Evolutionary conservation across 2,329 filamentous ascomycete species (phyloP), one percentile per base, ranked within the genome.

Genomic region (Drechslerella stenobrocha): DNA sequence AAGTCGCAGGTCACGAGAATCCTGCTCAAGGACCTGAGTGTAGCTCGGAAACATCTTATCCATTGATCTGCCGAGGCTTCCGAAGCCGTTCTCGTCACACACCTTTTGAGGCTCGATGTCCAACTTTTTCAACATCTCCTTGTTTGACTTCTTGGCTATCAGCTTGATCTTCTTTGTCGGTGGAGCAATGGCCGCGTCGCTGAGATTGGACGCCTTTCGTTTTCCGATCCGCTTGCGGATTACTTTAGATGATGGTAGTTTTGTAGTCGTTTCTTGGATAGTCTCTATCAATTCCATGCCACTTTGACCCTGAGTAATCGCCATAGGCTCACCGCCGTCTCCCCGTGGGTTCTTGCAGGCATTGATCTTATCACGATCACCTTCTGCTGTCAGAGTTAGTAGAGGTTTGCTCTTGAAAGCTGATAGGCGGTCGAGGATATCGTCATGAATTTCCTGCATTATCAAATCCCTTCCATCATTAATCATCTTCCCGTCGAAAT

Each of bases 31-130:
- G 48, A 98, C 82, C 28, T 83, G 81, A 73, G 88, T 87, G 75
- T 96, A 98, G 75, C 97, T 91, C 15, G 82, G 82, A 66, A 98
- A 86, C n/a, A 90, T 89, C 71, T 90, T 86, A 73, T 98, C 90
- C 79, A 97, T 88, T 1, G 95, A 88, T n/a, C 87, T 87, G 1
- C 93, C 93, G 8, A 98, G 79, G 0, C 89, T 95, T 22, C 91
- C 88, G 52, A 82, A 80, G 52, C 78, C 76, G 0, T 83, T 80
- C 15, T 81, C 80, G 52, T 81, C 81, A 0, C 87, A 86, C 48
- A 87, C 82, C 1, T 80, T 74, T 60, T 87, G 83, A 6, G 96
- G 80, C 69, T 91, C 83, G 9, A 98, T 77, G 1, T 51, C 11
- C 6, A 56, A 47, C 15, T 32, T 28, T 24, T 51, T 35, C 15